These are phyloP conservation scores for Coemansia sp. DNA, from an alignment of 371 early-diverging fungal genomes.

Conservation along the genomic window DNA sequence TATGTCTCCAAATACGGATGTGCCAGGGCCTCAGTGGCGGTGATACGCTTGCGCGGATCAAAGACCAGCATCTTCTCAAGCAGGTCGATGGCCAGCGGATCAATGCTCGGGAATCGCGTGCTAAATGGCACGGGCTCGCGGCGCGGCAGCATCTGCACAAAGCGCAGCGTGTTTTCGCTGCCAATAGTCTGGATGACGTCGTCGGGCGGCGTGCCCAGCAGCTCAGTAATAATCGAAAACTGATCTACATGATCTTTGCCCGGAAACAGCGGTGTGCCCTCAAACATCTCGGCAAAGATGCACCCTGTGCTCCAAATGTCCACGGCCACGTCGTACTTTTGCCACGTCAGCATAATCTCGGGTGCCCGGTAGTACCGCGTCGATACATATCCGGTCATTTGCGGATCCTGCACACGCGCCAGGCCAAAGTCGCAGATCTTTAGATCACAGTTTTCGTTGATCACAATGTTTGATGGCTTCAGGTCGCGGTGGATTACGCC, in stretches of 20 bases:
- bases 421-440: conserved; percentile 98
- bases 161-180: conserved; percentile 90
- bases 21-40: conserved; percentile 80
- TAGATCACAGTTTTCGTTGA: conserved; percentile 95
- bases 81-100: conserved; percentile 81
- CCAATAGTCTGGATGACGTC: conserved; percentile 91
- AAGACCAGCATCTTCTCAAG: conserved; percentile 90
- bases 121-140: conserved; percentile 79
- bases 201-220: conserved; percentile 92
- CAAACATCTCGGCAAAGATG: conserved; percentile 97
- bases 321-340: conserved; percentile 92
- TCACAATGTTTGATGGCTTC: conserved; percentile 94
- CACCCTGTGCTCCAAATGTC: conserved; percentile 99
- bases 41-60: conserved; percentile 91
- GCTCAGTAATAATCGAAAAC: conserved; percentile 89
- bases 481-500: conserved; percentile 95
- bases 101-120: conserved; percentile 67
- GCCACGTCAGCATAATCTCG: conserved; percentile 98
- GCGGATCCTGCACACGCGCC: conserved; percentile 88
- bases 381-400: conserved; percentile 95
- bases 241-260: conserved; percentile 96
- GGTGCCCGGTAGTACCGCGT: conserved; percentile 99
- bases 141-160: conserved; percentile 84
- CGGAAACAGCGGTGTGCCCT: conserved; percentile 94
- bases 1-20: conserved; percentile 97